phyloP scores from a whole-genome alignment of 106 monocot species.

The Dendrobium chrysotoxum region DNA sequence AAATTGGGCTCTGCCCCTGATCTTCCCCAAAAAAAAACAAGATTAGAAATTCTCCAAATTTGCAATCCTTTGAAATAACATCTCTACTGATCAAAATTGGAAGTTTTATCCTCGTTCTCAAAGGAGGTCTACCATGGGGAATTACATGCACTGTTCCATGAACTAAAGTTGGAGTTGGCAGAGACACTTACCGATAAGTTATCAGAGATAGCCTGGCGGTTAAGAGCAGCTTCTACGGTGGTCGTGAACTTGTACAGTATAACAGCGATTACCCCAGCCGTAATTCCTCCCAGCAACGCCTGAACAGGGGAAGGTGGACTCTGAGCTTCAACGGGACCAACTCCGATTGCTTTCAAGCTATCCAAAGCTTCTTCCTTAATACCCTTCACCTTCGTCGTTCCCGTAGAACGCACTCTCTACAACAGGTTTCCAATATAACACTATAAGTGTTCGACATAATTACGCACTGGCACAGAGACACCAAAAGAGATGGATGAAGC shows the following conservation, averaged over 20 bases:
- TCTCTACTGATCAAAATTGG: too few relatives aligned
- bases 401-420: slow-evolving; percentile 77
- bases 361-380: slow-evolving; percentile 75
- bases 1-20: too few relatives aligned
- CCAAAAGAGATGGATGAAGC: not conserved
- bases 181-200: slow-evolving; percentile 72
- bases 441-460: not conserved
- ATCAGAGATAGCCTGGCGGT: slow-evolving; percentile 84
- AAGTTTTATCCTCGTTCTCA: not conserved
- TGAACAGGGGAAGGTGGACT: slow-evolving; percentile 67
- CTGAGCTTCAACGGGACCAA: slow-evolving; percentile 35
- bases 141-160: not conserved
- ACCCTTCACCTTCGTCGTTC: slow-evolving; percentile 46
- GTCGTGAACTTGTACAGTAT: slow-evolving; percentile 85
- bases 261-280: slow-evolving; percentile 68
- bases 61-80: too few relatives aligned
- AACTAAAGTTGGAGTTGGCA: not conserved
- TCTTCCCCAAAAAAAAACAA: too few relatives aligned
- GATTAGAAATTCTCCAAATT: too few relatives aligned
- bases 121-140: not conserved
- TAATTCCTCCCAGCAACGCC: slow-evolving; percentile 69
- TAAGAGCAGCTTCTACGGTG: slow-evolving; percentile 73
- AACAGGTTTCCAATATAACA: slow-evolving; percentile 1
- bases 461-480: not conserved
- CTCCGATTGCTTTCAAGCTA: slow-evolving; percentile 48